phyloP scores from a whole-genome alignment of 2,329 filamentous ascomycete species.

The Penicillium italicum region DNA sequence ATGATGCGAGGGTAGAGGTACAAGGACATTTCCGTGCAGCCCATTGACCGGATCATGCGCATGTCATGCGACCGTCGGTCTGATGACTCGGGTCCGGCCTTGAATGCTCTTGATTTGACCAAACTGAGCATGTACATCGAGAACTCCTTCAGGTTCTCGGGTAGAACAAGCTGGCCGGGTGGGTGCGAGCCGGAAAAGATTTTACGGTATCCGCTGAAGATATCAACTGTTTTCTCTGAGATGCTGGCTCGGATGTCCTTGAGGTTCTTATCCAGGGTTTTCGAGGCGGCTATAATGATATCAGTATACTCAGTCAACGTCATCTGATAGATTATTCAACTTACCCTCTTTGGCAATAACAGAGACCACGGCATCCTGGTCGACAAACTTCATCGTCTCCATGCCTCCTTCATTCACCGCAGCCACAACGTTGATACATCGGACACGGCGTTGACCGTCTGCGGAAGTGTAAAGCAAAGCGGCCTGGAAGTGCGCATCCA shows the following conservation, averaged over 20 bases:
- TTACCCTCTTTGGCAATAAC: constrained; percentile 81
- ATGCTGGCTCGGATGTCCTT: constrained; percentile 82
- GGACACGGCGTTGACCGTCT: constrained; percentile 79
- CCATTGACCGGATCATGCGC: constrained; percentile 84
- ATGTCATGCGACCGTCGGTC: constrained; percentile 90
- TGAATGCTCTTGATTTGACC: constrained; percentile 87
- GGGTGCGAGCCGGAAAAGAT: constrained; percentile 84
- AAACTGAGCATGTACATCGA: constrained; percentile 92
- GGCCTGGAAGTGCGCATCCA: constrained; percentile 96
- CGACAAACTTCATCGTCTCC: constrained; percentile 85
- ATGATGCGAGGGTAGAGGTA: constrained; percentile 96
- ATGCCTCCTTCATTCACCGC: constrained; percentile 81
- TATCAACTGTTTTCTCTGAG: constrained; percentile 88
- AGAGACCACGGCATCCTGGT: constrained; percentile 87
- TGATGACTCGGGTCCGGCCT: constrained; percentile 81
- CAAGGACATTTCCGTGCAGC: constrained; percentile 75
- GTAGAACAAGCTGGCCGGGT: constrained; percentile 87
- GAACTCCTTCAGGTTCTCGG: constrained; percentile 93
- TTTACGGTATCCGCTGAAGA: constrained; percentile 87
- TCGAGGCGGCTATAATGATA: constrained; percentile 62
- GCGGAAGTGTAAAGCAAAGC: constrained; percentile 92
- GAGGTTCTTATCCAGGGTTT: constrained; percentile 69
- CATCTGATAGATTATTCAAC: constrained; percentile 4
- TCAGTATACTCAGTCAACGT: constrained; percentile 22
- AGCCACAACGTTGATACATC: constrained; percentile 90